These are phyloP conservation scores for Trichoderma gamsii DNA, from an alignment of 495 filamentous ascomycete genomes.

Conservation along the genomic window DNA sequence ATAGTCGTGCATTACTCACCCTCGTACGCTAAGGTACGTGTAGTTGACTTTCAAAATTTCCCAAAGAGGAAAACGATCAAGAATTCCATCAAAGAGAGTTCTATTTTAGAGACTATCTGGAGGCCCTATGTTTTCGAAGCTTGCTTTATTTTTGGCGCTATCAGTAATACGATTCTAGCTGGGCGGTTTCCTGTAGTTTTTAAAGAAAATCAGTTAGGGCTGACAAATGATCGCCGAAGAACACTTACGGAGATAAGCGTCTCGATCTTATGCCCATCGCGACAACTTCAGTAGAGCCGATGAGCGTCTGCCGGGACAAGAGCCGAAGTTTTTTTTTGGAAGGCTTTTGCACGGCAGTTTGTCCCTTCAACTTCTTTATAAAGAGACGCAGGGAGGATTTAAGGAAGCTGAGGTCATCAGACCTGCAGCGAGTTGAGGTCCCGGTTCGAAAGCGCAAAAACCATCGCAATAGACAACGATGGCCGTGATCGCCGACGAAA, in stretches of 20 bases:
- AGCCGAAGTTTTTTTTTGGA: neutral
- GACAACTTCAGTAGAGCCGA: neutral
- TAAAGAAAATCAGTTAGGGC: neutral
- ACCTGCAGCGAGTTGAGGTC: neutral
- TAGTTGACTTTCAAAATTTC: too few relatives aligned
- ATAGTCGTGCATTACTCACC: too few relatives aligned
- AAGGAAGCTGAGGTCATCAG: neutral
- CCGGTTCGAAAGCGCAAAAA: neutral
- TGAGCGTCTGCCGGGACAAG: neutral
- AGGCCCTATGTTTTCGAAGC: too few relatives aligned
- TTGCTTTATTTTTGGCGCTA: too few relatives aligned
- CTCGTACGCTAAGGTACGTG: too few relatives aligned
- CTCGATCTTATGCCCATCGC: neutral
- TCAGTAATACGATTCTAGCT: too few relatives aligned
- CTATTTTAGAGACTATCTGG: too few relatives aligned
- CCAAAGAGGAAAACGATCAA: too few relatives aligned
- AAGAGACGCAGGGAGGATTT: neutral
- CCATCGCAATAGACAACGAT: neutral
- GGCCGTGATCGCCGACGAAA: neutral
- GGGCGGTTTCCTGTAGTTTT: too few relatives aligned
- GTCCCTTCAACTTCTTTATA: neutral
- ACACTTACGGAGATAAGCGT: neutral
- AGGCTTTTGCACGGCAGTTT: neutral
- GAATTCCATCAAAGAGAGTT: too few relatives aligned
- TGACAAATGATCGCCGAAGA: constrained; percentile 4